phyloP scores from a whole-genome alignment of 768 basidiomycete species.

The Panaeolus papilionaceus region DNA sequence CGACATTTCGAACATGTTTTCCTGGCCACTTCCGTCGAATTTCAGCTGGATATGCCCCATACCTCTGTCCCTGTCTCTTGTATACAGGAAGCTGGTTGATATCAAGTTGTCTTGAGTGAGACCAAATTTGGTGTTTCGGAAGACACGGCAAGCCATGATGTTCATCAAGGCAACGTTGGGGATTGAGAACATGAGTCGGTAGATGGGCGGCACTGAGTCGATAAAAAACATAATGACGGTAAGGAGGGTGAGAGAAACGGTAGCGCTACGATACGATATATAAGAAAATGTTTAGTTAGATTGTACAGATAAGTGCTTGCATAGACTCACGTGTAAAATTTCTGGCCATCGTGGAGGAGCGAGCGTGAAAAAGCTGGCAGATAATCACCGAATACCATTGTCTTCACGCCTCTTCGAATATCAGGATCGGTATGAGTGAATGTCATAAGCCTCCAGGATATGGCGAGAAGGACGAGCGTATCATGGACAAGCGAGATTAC shows the following conservation, averaged over 20 bases:
- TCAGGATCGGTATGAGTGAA: constrained; percentile 17
- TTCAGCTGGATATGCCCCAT: neutral
- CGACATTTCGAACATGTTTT: neutral
- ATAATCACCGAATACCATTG: constrained; percentile 28
- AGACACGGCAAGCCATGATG: constrained; percentile 25
- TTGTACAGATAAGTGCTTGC: neutral
- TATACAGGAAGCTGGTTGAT: neutral
- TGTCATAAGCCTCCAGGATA: constrained; percentile 34
- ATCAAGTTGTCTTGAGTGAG: neutral
- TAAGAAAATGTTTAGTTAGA: neutral
- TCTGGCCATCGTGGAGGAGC: constrained; percentile 36
- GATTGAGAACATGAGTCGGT: constrained; percentile 17
- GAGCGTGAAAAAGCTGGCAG: constrained; percentile 34
- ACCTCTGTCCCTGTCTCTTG: neutral
- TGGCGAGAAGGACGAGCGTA: constrained; percentile 36
- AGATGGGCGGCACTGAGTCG: neutral
- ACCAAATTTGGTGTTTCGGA: constrained; percentile 25
- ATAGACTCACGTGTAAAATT: constrained; percentile 38
- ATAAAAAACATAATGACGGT: constrained; percentile 18
- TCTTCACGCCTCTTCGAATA: constrained; percentile 20
- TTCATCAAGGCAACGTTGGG: constrained; percentile 25
- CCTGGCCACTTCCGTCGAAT: neutral
- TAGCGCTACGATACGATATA: constrained; percentile 15
- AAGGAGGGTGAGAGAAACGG: constrained; percentile 17
- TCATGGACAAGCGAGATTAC: constrained; percentile 33